These are phyloP conservation scores for Alternaria sp. DNA, from an alignment of 2,329 filamentous ascomycete genomes.

Conservation along the genomic window DNA sequence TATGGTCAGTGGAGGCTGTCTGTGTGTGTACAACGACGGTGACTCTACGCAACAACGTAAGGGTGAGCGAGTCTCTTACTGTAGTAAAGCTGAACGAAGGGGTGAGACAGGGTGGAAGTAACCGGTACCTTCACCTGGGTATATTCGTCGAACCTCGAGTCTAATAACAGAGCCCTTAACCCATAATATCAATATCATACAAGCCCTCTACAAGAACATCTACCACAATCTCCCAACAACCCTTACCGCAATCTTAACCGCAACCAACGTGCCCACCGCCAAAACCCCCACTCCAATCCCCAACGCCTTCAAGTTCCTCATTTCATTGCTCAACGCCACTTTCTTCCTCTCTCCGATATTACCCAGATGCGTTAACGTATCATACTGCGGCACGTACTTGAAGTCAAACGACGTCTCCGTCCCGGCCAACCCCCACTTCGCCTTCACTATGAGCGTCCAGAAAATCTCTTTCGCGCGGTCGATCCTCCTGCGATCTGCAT, in stretches of 20 bases:
- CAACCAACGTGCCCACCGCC: slow-evolving; percentile 30
- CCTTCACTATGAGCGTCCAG: slow-evolving; percentile 67
- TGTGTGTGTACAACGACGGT: not conserved
- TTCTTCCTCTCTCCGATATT: slow-evolving; percentile 50
- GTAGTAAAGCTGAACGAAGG: not conserved
- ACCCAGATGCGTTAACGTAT: slow-evolving; percentile 57
- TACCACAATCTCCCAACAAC: slow-evolving; percentile 29
- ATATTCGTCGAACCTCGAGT: not conserved
- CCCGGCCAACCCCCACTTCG: slow-evolving; percentile 67
- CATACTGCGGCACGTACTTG: slow-evolving; percentile 69
- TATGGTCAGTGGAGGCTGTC: not conserved
- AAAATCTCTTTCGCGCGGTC: slow-evolving; percentile 59
- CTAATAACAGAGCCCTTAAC: not conserved
- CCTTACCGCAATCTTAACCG: slow-evolving; percentile 32
- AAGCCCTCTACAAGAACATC: not conserved
- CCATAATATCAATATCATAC: not conserved
- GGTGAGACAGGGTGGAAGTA: not conserved
- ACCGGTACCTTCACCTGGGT: not conserved
- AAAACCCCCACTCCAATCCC: slow-evolving; percentile 47
- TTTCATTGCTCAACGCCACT: slow-evolving; percentile 51
- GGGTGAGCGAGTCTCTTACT: not conserved
- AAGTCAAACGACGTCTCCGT: slow-evolving; percentile 71
- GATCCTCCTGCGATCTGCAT: slow-evolving; percentile 61
- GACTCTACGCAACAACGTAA: not conserved
- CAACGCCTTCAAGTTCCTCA: slow-evolving; percentile 56